These are phyloP conservation scores for Venturia aucupariae DNA, from an alignment of 2,329 filamentous ascomycete species.

Conservation along the genomic window DNA sequence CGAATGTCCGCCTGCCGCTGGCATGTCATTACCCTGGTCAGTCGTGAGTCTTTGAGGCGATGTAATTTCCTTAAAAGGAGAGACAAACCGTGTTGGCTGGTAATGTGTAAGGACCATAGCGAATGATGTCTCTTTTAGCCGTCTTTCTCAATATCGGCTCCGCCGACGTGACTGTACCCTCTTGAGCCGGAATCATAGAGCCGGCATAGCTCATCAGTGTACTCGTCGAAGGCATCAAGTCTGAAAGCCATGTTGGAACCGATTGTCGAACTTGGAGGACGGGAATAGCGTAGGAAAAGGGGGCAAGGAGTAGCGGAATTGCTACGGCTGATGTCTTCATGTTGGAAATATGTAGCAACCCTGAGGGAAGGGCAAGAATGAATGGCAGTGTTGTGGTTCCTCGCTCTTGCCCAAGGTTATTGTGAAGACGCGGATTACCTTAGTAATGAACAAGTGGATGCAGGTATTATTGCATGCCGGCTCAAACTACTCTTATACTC, in stretches of 20 bases:
- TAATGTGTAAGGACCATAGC: conserved; percentile 9
- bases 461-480: too few relatives aligned
- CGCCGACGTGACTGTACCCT: not conserved
- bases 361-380: not conserved
- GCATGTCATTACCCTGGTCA: not conserved
- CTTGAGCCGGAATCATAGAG: not conserved
- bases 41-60: not conserved
- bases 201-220: not conserved
- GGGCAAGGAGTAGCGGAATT: not conserved
- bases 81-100: not conserved
- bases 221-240: not conserved
- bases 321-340: not conserved
- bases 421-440: not conserved
- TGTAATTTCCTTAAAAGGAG: not conserved
- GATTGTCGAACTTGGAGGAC: not conserved
- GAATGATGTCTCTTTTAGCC: conserved; percentile 2
- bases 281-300: not conserved
- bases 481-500: too few relatives aligned
- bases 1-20: not conserved
- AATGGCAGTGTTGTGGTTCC: not conserved
- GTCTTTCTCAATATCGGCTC: not conserved
- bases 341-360: not conserved
- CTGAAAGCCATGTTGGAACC: not conserved
- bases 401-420: not conserved
- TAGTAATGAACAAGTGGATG: not conserved